Evolutionary conservation across 2,329 filamentous ascomycete species (phyloP).

Genomic region (Aspergillus transmontanensis): DNA sequence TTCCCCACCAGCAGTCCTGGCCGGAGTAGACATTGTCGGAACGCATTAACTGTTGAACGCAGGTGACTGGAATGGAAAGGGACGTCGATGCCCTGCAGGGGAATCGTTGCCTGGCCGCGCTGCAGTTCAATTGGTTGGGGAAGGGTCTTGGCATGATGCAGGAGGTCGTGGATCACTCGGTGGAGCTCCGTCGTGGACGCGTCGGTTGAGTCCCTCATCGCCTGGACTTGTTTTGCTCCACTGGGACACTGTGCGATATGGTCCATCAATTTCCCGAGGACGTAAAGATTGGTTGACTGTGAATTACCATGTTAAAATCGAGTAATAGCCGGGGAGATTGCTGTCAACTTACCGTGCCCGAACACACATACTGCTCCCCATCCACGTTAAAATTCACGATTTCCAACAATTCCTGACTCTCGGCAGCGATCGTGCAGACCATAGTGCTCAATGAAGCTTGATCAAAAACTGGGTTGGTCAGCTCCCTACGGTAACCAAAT

Average conservation of each 20-base stretch:
- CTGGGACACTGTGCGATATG: conserved; percentile 9
- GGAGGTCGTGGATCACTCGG: conserved; percentile 49
- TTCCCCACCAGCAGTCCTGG: conserved; percentile 46
- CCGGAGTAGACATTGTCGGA: conserved; percentile 77
- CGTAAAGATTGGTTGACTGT: conserved; percentile 19
- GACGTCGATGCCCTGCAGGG: conserved; percentile 82
- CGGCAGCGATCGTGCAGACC: conserved; percentile 85
- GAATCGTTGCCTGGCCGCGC: conserved; percentile 94
- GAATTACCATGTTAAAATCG: background rate
- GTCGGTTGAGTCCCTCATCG: background rate
- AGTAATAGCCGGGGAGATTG: background rate
- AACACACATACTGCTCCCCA: conserved; percentile 68
- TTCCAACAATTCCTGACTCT: conserved; percentile 88
- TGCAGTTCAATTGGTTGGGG: conserved; percentile 82
- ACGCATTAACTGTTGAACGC: conserved; percentile 93
- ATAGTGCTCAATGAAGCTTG: conserved; percentile 92
- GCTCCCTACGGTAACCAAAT: background rate
- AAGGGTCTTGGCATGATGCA: conserved; percentile 69
- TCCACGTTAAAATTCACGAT: conserved; percentile 90
- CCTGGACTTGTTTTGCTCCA: background rate
- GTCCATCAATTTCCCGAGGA: conserved; percentile 20
- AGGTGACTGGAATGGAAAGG: conserved; percentile 98
- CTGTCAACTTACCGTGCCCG: conserved; percentile 53
- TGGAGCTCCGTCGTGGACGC: conserved; percentile 1
- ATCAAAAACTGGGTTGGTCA: conserved; percentile 79